These are phyloP conservation scores for Ophiocordyceps unilateralis DNA, from an alignment of 2,329 filamentous ascomycete genomes.

Conservation along the genomic window DNA sequence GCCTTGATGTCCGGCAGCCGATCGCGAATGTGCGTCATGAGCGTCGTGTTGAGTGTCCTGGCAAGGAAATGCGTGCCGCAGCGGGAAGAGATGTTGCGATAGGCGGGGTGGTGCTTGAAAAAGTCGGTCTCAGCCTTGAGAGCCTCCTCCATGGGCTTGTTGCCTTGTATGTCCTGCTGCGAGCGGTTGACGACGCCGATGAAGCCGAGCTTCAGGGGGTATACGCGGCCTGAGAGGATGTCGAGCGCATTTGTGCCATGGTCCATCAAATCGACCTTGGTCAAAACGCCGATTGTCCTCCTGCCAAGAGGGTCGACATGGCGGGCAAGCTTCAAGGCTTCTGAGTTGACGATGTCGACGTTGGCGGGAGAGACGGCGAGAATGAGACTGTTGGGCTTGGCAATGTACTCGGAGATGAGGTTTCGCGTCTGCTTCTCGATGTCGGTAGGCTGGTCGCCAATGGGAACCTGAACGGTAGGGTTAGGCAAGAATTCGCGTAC, in stretches of 20 bases:
- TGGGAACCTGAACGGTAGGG: constrained; percentile 50
- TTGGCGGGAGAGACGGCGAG: constrained; percentile 94
- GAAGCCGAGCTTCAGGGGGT: constrained; percentile 91
- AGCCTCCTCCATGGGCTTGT: constrained; percentile 87
- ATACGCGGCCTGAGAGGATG: constrained; percentile 92
- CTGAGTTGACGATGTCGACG: constrained; percentile 95
- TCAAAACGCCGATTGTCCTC: constrained; percentile 90
- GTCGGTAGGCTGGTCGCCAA: constrained; percentile 91
- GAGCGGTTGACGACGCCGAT: constrained; percentile 97
- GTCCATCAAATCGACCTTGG: constrained; percentile 96
- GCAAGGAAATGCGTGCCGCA: constrained; percentile 91
- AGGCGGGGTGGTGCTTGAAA: constrained; percentile 92
- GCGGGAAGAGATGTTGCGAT: constrained; percentile 83
- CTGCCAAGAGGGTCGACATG: constrained; percentile 92
- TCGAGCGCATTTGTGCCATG: constrained; percentile 96
- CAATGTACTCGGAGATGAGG: constrained; percentile 94
- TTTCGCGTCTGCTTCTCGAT: constrained; percentile 98
- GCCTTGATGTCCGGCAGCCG: constrained; percentile 95
- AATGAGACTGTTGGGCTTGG: constrained; percentile 96
- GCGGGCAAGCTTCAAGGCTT: constrained; percentile 87
- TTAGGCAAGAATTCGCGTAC: constrained; percentile 4
- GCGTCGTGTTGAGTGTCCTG: constrained; percentile 83
- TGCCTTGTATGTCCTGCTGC: constrained; percentile 92
- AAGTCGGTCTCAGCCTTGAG: constrained; percentile 83
- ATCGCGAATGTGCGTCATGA: constrained; percentile 94